A percentile compares a stretch with the other conserved stretches of the same genome.
phyloP scores from a whole-genome alignment of 495 filamentous ascomycete genomes.

The Hypoxylon trugodes region DNA sequence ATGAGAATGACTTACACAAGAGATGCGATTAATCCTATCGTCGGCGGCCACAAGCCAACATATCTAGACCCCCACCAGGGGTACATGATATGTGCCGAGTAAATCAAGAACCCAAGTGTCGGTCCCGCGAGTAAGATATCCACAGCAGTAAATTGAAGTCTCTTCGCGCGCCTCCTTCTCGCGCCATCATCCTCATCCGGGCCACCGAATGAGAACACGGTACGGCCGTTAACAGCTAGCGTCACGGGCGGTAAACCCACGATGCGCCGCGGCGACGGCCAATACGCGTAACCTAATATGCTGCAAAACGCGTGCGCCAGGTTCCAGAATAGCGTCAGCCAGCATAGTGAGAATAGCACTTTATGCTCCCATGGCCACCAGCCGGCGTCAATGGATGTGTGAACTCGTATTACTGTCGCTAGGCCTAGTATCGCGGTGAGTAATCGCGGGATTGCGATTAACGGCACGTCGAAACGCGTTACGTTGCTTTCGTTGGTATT shows the following conservation, averaged over 20 bases:
- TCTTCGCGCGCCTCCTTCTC: constrained; percentile 34
- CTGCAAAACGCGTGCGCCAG: constrained; percentile 28
- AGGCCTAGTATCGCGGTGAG: constrained; percentile 36
- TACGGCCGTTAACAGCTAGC: constrained; percentile 30
- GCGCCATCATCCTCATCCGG: constrained; percentile 36
- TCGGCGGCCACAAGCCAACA: constrained; percentile 40
- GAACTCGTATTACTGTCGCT: constrained; percentile 36
- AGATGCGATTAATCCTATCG: constrained; percentile 40
- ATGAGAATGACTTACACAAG: constrained; percentile 32
- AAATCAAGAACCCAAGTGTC: constrained; percentile 37
- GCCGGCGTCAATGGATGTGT: constrained; percentile 41
- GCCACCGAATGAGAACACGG: constrained; percentile 37
- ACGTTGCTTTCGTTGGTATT: constrained; percentile 10
- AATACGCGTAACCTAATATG: constrained; percentile 38
- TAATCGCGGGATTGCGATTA: constrained; percentile 38
- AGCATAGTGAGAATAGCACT: constrained; percentile 39
- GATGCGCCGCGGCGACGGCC: constrained; percentile 39
- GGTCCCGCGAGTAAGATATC: constrained; percentile 37
- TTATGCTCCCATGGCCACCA: constrained; percentile 46
- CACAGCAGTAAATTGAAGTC: constrained; percentile 36
- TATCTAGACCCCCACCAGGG: constrained; percentile 44
- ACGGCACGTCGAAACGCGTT: constrained; percentile 38
- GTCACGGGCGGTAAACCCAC: constrained; percentile 38
- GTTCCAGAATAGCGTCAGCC: constrained; percentile 40
- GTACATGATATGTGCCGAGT: constrained; percentile 42